Conservation (phyloP, 2,329 filamentous ascomycete species). For the Clonostachys rosea region DNA sequence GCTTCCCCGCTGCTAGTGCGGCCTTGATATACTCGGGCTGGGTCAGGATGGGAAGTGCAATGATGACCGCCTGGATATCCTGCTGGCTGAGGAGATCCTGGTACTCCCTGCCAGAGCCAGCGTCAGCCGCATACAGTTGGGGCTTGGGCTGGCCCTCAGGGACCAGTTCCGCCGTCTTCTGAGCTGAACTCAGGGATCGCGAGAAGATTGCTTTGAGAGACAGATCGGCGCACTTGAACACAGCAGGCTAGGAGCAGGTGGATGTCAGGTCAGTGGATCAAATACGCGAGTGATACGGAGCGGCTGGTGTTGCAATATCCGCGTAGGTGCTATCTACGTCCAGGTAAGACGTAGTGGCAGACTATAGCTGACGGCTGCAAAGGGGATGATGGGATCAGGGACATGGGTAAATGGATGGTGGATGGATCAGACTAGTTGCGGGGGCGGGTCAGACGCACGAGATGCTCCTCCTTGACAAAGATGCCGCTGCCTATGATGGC, state of each 20-base stretch:
- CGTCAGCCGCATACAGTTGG: slow-evolving; percentile 55
- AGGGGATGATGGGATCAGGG: too few species aligned
- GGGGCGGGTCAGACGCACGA: slow-evolving; percentile 28
- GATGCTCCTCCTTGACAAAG: slow-evolving; percentile 54
- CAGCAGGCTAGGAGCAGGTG: slow-evolving; percentile 39
- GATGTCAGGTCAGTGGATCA: not conserved
- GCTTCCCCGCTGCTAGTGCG: slow-evolving; percentile 60
- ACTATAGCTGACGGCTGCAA: too few species aligned
- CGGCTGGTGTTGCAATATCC: too few species aligned
- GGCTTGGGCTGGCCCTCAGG: slow-evolving; percentile 15
- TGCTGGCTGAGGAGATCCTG: slow-evolving; percentile 45
- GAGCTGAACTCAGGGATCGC: slow-evolving; percentile 53
- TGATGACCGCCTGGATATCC: slow-evolving; percentile 51
- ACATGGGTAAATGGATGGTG: too few species aligned
- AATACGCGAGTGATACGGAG: too few species aligned
- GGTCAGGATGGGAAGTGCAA: slow-evolving; percentile 57
- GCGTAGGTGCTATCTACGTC: too few species aligned
- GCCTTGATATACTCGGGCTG: slow-evolving; percentile 56
- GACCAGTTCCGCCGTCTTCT: slow-evolving; percentile 32
- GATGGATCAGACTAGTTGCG: not conserved
- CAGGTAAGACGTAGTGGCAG: too few species aligned
- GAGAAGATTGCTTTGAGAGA: slow-evolving; percentile 63
- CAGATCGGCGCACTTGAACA: slow-evolving; percentile 44
- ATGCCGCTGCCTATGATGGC: slow-evolving; percentile 61
- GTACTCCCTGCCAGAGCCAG: slow-evolving; percentile 36